Base-by-base conservation (phyloP, 2,329 filamentous ascomycete species). In the Penicillium brevicompactum region DNA sequence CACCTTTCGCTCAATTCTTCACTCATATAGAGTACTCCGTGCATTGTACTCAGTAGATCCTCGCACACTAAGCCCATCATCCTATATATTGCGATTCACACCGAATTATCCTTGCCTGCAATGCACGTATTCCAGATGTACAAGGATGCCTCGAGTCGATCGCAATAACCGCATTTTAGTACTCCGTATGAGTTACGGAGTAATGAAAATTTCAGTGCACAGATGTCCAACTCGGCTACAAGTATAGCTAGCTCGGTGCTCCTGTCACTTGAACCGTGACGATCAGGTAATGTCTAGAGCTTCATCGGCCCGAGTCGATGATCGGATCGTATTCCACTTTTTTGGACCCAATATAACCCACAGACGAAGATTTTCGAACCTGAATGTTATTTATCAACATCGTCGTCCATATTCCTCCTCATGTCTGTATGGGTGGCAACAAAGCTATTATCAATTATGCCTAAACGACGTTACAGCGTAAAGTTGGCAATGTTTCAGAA, bases 401-500 rank as follows among this genome's bases (percentile, higher is more conserved):
- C 5, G 5, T 27, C 24, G 3, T 27, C 24, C 24, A 27, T 27
- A 8, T 27, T 27, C 8, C 24, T 27, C 24, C 24, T 8, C 24
- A 27, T 27, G 24, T 34, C 11, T 44, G 46, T 37, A 14, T 38
- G 8, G 32, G 24, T 54, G 51, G 51, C 51, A 48, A 53, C 40
- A 51, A 54, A 24, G 46, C 27, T 11, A 46, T 51, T 46, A 27
- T 53, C 4, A 18, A 24, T 41, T 27, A 27, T 27, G n/a, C 16
- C 38, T 41, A 32, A 32, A 45, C 9, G 18, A 30, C 37, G 40
- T 47, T 53, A 49, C 53, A 42, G 40, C 24, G 49, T 37, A 52
- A 47, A 47, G 10, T 53, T 44, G 21, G 45, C 31, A 44, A 53
- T 53, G 54, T 56, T 56, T 53, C 54, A 55, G 53, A 52, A 46